Evolutionary conservation across 2,329 filamentous ascomycete species (phyloP).

Genomic region (Epichloe baconii): DNA sequence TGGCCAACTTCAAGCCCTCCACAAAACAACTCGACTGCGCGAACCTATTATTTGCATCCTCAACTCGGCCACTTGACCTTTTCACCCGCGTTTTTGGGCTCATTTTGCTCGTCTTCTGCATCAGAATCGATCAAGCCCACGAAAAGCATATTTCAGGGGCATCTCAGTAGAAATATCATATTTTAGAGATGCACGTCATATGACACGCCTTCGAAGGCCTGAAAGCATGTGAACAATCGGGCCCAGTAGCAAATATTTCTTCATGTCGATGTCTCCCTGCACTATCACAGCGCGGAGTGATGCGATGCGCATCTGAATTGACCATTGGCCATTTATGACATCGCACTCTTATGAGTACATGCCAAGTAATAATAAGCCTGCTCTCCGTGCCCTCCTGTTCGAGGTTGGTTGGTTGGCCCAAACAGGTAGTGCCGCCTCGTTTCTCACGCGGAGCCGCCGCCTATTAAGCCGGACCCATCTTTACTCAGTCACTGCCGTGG

Average conservation of each 20-base stretch:
- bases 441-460: conserved; percentile 15
- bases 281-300: background rate
- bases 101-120: conserved; percentile 37
- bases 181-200: background rate
- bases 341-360: no score
- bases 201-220: background rate
- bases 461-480: conserved; percentile 10
- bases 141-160: background rate
- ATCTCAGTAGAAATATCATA: background rate
- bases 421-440: conserved; percentile 15
- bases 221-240: no score
- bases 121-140: conserved; percentile 21
- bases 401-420: conserved; percentile 10
- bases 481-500: background rate
- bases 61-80: conserved; percentile 3
- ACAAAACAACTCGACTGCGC: conserved; percentile 6
- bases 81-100: conserved; percentile 50
- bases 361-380: no score
- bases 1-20: conserved; percentile 1
- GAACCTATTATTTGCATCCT: conserved; percentile 1
- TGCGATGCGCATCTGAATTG: background rate
- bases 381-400: no score
- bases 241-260: no score
- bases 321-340: no score
- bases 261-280: background rate